Conservation (phyloP, 179 eudicot genomes). For the Amaranthus tricolor region DNA sequence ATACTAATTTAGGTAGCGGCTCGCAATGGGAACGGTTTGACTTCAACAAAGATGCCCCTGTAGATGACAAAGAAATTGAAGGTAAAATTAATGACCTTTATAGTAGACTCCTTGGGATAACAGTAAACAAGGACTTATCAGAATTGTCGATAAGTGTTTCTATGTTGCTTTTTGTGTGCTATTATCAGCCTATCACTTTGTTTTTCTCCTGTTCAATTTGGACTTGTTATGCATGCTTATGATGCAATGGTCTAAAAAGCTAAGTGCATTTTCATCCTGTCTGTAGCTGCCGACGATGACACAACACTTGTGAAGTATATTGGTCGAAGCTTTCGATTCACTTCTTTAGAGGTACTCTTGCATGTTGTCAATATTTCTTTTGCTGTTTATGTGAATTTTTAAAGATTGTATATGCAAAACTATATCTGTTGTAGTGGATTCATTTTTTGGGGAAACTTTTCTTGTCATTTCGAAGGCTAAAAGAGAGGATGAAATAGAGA, state of each 20-base stretch:
- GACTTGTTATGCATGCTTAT: not conserved
- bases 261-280: not conserved
- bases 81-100: slow-evolving; percentile 51
- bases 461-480: slow-evolving; percentile 44
- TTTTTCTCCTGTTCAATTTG: not conserved
- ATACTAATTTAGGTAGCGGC: slow-evolving; percentile 61
- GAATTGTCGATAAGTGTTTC: not conserved
- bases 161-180: not conserved
- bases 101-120: not conserved
- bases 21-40: slow-evolving; percentile 95
- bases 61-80: slow-evolving; percentile 88
- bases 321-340: slow-evolving; percentile 79
- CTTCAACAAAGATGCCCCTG: slow-evolving; percentile 88
- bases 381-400: not conserved
- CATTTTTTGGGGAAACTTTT: not conserved
- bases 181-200: not conserved
- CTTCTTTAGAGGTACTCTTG: slow-evolving; percentile 66
- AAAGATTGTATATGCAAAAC: not conserved
- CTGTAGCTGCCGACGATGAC: slow-evolving; percentile 86
- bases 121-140: not conserved
- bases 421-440: not conserved
- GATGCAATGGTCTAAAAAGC: not conserved
- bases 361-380: slow-evolving; percentile 4
- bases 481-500: slow-evolving; percentile 62
- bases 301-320: slow-evolving; percentile 65